Evolutionary conservation across 2,329 filamentous ascomycete genomes (phyloP), one percentile per base, ranked within the genome.

Genomic region (Cladobotryum mycophilum): DNA sequence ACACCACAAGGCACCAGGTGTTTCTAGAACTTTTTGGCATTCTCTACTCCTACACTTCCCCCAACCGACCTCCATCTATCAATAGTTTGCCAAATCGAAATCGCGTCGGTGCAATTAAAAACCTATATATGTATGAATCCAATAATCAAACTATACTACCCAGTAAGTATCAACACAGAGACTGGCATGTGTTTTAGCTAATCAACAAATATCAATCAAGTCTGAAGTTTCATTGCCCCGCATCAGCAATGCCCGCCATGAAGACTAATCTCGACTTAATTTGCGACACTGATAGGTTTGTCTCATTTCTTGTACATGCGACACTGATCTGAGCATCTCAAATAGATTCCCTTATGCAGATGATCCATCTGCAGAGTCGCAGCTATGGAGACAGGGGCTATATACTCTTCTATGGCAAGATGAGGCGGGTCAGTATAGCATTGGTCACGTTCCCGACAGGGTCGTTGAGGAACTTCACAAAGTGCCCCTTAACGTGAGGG

Each of bases 331-430:
- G 9, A 49, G 12, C n/a, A 49, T 20, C 3, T 17, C 4, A 30
- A 8, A 5, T 60, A 92, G 88, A 61, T 95, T 95, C 62, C 90
- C 90, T 1, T 89, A 95, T 69, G 76, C 79, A 50, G 76, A 85
- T 49, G 74, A 84, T 49, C 73, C 84, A 56, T 76, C 80, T 9
- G 65, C 76, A 52, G 71, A 73, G 46, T 82, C 85, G 66, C 70
- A 76, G 41, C 67, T 72, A 41, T 69, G 79, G 54, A 68, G 81
- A 52, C 78, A 82, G 60, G 75, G 73, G 22, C 76, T 95, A 55
- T 88, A 84, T 63, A 82, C 88, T 14, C 70, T 86, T 12, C 70
- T 82, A 9, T 84, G 80, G 72, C 71, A 81, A 53, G 78, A 85
- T 52, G 76, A 75, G 13, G 69, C 86, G 6, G 86, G 85, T 15